phyloP scores from a whole-genome alignment of 495 filamentous ascomycete genomes.

The Lasiosphaeriaceae sp. region DNA sequence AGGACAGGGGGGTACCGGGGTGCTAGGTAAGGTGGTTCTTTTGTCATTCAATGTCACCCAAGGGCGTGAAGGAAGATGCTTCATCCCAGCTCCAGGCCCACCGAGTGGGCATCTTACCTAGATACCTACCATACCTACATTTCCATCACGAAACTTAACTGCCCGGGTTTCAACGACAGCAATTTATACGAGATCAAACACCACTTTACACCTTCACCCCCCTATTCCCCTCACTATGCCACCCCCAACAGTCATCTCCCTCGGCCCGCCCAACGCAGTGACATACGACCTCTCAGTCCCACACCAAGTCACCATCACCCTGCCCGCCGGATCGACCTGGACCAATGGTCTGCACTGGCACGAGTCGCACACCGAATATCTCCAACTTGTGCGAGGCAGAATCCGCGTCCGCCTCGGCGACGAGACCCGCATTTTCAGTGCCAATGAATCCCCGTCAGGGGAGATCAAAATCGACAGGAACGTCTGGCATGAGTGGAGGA shows the following conservation, averaged over 20 bases:
- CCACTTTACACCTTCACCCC: too few species aligned
- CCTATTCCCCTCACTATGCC: neutral
- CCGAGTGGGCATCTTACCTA: too few species aligned
- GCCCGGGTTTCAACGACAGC: too few species aligned
- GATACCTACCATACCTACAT: too few species aligned
- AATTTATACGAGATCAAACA: too few species aligned
- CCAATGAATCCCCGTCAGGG: constrained; percentile 6
- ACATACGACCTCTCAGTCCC: constrained; percentile 27
- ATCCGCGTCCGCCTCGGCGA: constrained; percentile 19
- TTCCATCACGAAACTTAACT: too few species aligned
- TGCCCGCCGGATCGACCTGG: constrained; percentile 28
- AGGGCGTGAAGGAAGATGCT: too few species aligned
- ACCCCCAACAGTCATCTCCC: constrained; percentile 17
- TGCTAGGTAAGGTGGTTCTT: too few species aligned
- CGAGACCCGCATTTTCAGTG: neutral
- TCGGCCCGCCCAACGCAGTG: constrained; percentile 26
- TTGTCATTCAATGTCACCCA: too few species aligned
- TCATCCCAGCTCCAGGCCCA: too few species aligned
- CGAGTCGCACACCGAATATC: constrained; percentile 31
- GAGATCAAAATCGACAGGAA: constrained; percentile 2
- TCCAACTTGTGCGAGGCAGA: constrained; percentile 24
- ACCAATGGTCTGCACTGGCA: constrained; percentile 34
- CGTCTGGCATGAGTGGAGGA: constrained; percentile 26
- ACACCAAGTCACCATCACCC: constrained; percentile 24
- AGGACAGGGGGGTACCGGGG: too few species aligned